phyloP scores from a whole-genome alignment of 768 basidiomycete genomes.

The Gloeopeniophorella convolvens region DNA sequence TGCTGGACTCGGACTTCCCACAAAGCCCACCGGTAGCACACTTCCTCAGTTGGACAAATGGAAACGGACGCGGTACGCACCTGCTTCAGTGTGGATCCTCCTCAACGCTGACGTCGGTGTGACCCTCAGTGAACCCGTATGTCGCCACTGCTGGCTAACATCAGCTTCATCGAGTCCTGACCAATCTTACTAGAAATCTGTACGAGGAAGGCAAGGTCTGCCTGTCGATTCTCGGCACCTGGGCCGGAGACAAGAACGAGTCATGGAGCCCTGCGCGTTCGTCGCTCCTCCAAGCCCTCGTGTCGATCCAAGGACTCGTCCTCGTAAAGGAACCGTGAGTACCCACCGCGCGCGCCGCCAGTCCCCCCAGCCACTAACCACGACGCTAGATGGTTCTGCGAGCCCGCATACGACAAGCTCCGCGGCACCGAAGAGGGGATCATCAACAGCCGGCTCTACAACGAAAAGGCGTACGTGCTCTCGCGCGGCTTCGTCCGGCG shows the following conservation, averaged over 20 bases:
- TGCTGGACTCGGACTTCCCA: slow-evolving; percentile 79
- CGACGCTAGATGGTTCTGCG: slow-evolving; percentile 69
- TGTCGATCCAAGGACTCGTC: slow-evolving; percentile 91
- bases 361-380: slow-evolving; percentile 7
- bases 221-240: slow-evolving; percentile 84
- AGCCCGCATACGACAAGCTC: slow-evolving; percentile 90
- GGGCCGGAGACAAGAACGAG: slow-evolving; percentile 85
- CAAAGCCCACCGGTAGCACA: slow-evolving; percentile 79
- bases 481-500: slow-evolving; percentile 87
- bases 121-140: slow-evolving; percentile 64
- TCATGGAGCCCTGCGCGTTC: slow-evolving; percentile 82
- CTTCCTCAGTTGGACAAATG: slow-evolving; percentile 93
- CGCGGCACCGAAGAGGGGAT: slow-evolving; percentile 86
- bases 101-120: background rate
- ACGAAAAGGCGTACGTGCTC: slow-evolving; percentile 87
- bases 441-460: slow-evolving; percentile 88
- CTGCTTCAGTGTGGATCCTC: background rate
- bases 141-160: slow-evolving; percentile 24
- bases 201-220: slow-evolving; percentile 97
- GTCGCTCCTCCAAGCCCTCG: slow-evolving; percentile 84
- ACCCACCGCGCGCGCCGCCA: background rate
- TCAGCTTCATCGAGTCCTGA: background rate
- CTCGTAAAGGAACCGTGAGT: slow-evolving; percentile 88
- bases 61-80: slow-evolving; percentile 73
- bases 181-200: slow-evolving; percentile 50